Evolutionary conservation across 345 rosid genomes (phyloP).

Genomic region (Adansonia digitata): DNA sequence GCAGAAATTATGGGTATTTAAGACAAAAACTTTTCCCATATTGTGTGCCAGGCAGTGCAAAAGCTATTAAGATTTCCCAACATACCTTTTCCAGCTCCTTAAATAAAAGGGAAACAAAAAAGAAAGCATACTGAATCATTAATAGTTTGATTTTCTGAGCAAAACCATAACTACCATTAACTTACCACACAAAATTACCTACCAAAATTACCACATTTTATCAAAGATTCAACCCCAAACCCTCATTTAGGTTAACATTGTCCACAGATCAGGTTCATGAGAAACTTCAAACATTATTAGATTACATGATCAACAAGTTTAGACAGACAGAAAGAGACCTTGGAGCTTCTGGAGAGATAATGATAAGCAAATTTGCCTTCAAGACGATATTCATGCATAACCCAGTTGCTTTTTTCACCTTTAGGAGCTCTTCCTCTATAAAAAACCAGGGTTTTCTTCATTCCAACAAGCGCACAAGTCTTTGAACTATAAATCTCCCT

Average conservation of each 20-base stretch:
- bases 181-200: background rate
- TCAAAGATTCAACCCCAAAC: background rate
- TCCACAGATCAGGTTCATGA: background rate
- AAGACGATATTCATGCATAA: slow-evolving; percentile 95
- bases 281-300: background rate
- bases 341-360: slow-evolving; percentile 63
- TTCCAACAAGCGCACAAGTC: slow-evolving; percentile 74
- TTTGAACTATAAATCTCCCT: slow-evolving; percentile 83
- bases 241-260: background rate
- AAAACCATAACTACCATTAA: background rate
- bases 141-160: background rate
- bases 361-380: slow-evolving; percentile 90
- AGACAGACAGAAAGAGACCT: slow-evolving; percentile 31
- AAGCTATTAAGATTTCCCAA: background rate
- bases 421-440: slow-evolving; percentile 92
- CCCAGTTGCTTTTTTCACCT: slow-evolving; percentile 92
- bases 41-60: background rate
- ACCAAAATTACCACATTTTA: no score
- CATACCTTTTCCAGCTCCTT: background rate
- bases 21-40: background rate
- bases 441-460: slow-evolving; percentile 93
- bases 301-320: background rate
- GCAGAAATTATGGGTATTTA: background rate
- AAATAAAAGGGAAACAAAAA: background rate
- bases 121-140: background rate